A percentile compares a stretch with the other conserved stretches of the same genome.
phyloP scores from a whole-genome alignment of 1,284 basidiomycete genomes.

The Waitea zeae region DNA sequence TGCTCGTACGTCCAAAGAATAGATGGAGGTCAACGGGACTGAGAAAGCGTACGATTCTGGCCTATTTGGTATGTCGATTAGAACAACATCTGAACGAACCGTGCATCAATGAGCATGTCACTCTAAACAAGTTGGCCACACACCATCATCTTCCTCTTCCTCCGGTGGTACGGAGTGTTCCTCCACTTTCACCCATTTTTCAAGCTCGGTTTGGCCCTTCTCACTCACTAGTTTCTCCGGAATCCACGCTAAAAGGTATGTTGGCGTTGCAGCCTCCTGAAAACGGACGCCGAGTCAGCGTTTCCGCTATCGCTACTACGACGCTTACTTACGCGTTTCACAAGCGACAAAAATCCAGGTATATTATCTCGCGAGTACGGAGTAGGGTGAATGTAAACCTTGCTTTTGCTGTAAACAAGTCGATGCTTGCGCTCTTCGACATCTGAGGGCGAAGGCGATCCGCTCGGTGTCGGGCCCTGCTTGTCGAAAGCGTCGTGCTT shows the following conservation, averaged over 20 bases:
- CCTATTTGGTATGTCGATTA: slow-evolving; percentile 59
- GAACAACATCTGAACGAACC: slow-evolving; percentile 44
- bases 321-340: slow-evolving; percentile 50
- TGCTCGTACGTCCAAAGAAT: slow-evolving; percentile 76
- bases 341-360: slow-evolving; percentile 79
- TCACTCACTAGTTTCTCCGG: slow-evolving; percentile 67
- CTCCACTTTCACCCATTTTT: slow-evolving; percentile 73
- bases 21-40: slow-evolving; percentile 75
- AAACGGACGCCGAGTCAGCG: too few relatives aligned
- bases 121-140: slow-evolving; percentile 1
- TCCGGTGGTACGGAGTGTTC: slow-evolving; percentile 38
- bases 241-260: slow-evolving; percentile 71
- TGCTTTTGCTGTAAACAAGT: slow-evolving; percentile 77
- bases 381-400: slow-evolving; percentile 89
- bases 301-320: slow-evolving; percentile 6
- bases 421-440: slow-evolving; percentile 39
- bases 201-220: slow-evolving; percentile 62
- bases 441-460: slow-evolving; percentile 12
- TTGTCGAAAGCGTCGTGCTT: slow-evolving; percentile 21
- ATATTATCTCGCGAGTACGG: slow-evolving; percentile 86
- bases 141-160: slow-evolving; percentile 50
- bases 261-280: slow-evolving; percentile 56
- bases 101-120: slow-evolving; percentile 3
- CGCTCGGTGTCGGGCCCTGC: slow-evolving; percentile 10
- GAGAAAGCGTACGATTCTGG: slow-evolving; percentile 93